A percentile compares a stretch with the other conserved stretches of the same genome.
phyloP scores from a whole-genome alignment of 345 rosid species.

The Turnera subulata region DNA sequence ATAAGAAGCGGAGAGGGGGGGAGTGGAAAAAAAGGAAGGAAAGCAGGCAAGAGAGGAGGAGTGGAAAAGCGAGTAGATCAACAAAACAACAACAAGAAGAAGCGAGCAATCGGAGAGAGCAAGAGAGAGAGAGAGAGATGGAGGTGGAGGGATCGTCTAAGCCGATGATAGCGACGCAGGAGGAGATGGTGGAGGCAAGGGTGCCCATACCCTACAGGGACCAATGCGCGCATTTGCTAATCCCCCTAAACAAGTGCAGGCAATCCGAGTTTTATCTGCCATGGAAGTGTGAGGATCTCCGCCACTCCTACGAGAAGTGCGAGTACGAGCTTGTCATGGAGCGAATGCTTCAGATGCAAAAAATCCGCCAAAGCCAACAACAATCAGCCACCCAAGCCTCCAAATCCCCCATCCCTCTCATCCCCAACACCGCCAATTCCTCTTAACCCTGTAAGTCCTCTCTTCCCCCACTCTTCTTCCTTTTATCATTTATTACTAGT shows the following conservation, averaged over 20 bases:
- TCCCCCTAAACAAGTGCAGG: constrained; percentile 95
- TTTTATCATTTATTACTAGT: neutral
- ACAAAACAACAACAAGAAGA: too few species aligned
- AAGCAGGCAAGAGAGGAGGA: too few species aligned
- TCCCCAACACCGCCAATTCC: constrained; percentile 72
- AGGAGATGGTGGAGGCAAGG: constrained; percentile 82
- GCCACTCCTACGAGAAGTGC: constrained; percentile 95
- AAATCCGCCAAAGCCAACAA: constrained; percentile 93
- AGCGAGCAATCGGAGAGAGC: neutral
- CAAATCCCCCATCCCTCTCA: constrained; percentile 58
- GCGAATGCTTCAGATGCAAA: constrained; percentile 97
- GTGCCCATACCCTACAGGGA: constrained; percentile 84
- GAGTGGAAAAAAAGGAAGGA: neutral
- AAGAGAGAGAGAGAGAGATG: constrained; percentile 28
- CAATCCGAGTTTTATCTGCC: constrained; percentile 93
- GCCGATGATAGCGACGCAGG: constrained; percentile 97
- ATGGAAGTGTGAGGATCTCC: constrained; percentile 95
- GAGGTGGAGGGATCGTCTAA: constrained; percentile 85
- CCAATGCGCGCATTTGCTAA: constrained; percentile 90
- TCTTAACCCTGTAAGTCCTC: neutral
- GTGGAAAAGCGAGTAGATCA: too few species aligned
- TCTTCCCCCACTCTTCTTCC: neutral
- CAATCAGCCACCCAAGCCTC: constrained; percentile 59
- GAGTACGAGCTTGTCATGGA: constrained; percentile 99
- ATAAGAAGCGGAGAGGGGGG: neutral